Evolutionary conservation across 1,284 basidiomycete genomes (phyloP), one percentile per base, ranked within the genome.

Genomic region (Leucocoprinus gongylophorus): DNA sequence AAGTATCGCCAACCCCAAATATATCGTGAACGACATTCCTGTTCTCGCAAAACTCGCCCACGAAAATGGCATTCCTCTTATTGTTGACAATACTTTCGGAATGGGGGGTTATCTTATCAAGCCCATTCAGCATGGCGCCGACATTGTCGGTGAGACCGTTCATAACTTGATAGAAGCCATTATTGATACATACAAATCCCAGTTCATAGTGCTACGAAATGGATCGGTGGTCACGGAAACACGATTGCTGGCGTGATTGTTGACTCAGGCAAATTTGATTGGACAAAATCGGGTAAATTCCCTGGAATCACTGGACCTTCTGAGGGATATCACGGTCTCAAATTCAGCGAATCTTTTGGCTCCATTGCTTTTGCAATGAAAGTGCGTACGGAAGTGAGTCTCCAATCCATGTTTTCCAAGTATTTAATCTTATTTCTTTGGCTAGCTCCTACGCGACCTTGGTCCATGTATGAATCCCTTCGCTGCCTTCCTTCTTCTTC

Each of bases 11-110:
- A 95, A 95, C 68, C 91, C 92, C 0, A 85, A 85, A 62, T 93
- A 88, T 69, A 78, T 80, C 52, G 76, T 94, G 38, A 76, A 78
- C 29, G 80, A 86, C 54, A 75, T 95, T 48, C 79, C 84, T 5
- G 85, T 78, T 29, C 70, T 95, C 37, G 82, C 90, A 45, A 84
- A 91, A 74, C 82, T 81, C 48, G 91, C 91, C 0, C 89, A 93
- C 62, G 79, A 81, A 50, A 68, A 85, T 57, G 77, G 78, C 0
- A 83, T 93, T 30, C 91, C 90, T 0, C 69, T 93, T 39, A 81
- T 93, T 26, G 91, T 94, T 0, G 92, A 95, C 67, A 95, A 95
- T 69, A 94, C 91, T 0, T 93, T 94, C 60, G 91, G 91, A 56
- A 85, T 90, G 67, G 90, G 86, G 60, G 86, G 83, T 75, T 91